Percentiles rank a stretch among this genome's conserved stretches.
Evolutionary conservation across 208 protist species (phyloP).

Genomic region (Leptomonas pyrrhocoris): DNA sequence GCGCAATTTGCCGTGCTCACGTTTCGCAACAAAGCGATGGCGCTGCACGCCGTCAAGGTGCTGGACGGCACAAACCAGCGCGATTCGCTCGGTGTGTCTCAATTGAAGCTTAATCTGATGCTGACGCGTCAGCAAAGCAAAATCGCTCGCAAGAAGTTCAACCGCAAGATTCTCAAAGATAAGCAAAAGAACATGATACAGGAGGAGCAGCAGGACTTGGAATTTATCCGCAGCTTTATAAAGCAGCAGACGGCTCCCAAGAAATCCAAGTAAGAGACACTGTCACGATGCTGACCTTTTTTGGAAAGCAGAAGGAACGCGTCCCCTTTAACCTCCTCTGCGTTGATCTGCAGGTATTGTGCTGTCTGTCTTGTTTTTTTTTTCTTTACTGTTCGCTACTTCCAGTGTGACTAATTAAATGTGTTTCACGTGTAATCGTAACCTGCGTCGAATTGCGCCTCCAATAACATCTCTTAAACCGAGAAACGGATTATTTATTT

Average conservation of each 20-base stretch:
- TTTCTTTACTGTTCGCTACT: too few relatives aligned
- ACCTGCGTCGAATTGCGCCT: too few relatives aligned
- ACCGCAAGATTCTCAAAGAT: constrained; percentile 40
- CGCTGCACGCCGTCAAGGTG: constrained; percentile 76
- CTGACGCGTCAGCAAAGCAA: constrained; percentile 76
- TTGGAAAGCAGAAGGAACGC: too few relatives aligned
- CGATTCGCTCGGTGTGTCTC: constrained; percentile 70
- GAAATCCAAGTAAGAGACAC: constrained; percentile 1
- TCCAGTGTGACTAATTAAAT: too few relatives aligned
- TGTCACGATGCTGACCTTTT: too few relatives aligned
- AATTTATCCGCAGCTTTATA: constrained; percentile 76
- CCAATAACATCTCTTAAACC: too few relatives aligned
- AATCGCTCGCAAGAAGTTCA: constrained; percentile 58
- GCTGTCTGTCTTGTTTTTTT: neutral
- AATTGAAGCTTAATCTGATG: constrained; percentile 82
- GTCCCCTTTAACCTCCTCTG: neutral
- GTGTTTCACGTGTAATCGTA: too few relatives aligned
- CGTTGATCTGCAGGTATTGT: neutral
- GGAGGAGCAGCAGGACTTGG: constrained; percentile 54
- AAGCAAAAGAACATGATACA: constrained; percentile 27
- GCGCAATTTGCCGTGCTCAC: constrained; percentile 90
- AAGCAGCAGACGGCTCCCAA: constrained; percentile 38
- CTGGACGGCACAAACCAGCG: constrained; percentile 83
- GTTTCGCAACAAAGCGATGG: constrained; percentile 88
- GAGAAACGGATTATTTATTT: too few relatives aligned